These are phyloP conservation scores for Cadophora sp. DNA, from an alignment of 2,329 filamentous ascomycete genomes.

Conservation along the genomic window DNA sequence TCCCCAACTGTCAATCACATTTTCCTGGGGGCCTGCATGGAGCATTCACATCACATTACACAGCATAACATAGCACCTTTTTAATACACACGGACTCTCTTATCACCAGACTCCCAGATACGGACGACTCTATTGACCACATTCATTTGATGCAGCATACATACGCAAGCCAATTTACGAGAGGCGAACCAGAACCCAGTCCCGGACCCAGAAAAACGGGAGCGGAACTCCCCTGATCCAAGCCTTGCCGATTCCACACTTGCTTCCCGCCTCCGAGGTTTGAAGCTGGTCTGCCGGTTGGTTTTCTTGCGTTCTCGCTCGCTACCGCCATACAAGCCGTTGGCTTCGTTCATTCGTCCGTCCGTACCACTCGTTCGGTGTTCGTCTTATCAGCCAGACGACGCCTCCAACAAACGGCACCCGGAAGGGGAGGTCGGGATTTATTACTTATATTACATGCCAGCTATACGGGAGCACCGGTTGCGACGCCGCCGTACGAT, in stretches of 20 bases:
- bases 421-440: not conserved
- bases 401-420: not conserved
- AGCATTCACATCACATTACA: constrained; percentile 1
- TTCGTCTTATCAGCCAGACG: not conserved
- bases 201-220: not conserved
- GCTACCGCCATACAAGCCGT: constrained; percentile 15
- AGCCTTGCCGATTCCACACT: not conserved
- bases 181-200: not conserved
- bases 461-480: constrained; percentile 3
- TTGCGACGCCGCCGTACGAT: constrained; percentile 24
- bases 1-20: not conserved
- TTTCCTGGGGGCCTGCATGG: not conserved
- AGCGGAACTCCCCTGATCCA: not conserved
- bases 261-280: constrained; percentile 6
- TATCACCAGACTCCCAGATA: not conserved
- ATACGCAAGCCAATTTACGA: not conserved
- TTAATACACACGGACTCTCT: not conserved
- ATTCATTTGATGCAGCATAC: not conserved
- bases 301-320: not conserved
- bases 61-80: not conserved
- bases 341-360: not conserved
- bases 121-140: not conserved
- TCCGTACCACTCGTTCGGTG: not conserved
- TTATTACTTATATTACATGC: constrained; percentile 13
- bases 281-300: not conserved